Percentiles rank a stretch among this genome's conserved stretches.
These are phyloP conservation scores for Xylariaceae sp. DNA, from an alignment of 2,329 filamentous ascomycete genomes.

Conservation along the genomic window DNA sequence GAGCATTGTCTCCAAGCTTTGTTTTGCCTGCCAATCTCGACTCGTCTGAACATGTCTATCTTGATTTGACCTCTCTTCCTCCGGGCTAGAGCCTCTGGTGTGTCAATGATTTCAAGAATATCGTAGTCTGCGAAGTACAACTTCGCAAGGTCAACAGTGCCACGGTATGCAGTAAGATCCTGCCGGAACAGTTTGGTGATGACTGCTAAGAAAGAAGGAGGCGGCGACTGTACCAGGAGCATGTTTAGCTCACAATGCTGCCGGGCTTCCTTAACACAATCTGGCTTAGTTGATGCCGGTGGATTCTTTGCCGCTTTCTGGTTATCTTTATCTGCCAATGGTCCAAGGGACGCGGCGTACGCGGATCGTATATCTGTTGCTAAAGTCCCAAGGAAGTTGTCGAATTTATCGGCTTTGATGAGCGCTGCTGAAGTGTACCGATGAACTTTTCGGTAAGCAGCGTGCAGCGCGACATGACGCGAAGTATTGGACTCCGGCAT, in stretches of 20 bases:
- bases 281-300: conserved; percentile 38
- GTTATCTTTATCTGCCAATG: conserved; percentile 41
- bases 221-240: conserved; percentile 45
- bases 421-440: conserved; percentile 46
- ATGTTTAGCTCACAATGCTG: conserved; percentile 47
- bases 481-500: conserved; percentile 41
- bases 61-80: conserved; percentile 37
- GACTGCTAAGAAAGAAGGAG: conserved; percentile 46
- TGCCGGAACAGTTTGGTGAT: conserved; percentile 61
- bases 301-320: conserved; percentile 41
- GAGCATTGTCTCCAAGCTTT: conserved; percentile 45
- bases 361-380: conserved; percentile 45
- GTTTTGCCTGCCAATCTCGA: conserved; percentile 46
- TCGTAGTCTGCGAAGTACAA: conserved; percentile 70
- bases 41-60: conserved; percentile 55
- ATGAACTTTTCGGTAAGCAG: conserved; percentile 52
- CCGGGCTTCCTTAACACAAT: conserved; percentile 37
- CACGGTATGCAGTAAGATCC: conserved; percentile 53
- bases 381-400: conserved; percentile 52
- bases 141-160: conserved; percentile 57
- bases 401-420: conserved; percentile 56
- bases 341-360: conserved; percentile 44
- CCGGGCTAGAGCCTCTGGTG: conserved; percentile 42
- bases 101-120: conserved; percentile 61
- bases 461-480: conserved; percentile 49